A percentile compares a stretch with the other conserved stretches of the same genome.
Conservation (phyloP, 139 green algal species). For the Penium margaritaceum region DNA sequence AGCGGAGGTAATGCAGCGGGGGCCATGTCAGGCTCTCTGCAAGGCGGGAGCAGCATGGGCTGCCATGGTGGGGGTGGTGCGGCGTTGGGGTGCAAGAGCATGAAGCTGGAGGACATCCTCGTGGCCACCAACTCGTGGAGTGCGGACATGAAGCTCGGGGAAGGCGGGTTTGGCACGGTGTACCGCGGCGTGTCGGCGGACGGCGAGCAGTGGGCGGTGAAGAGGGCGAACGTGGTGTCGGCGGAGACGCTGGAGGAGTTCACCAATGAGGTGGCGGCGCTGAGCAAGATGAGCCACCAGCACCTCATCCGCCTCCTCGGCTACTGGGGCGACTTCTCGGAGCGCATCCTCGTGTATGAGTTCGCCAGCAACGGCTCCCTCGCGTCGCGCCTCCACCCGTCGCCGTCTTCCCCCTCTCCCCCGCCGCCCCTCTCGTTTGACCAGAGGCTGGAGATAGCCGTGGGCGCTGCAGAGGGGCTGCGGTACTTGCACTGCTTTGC, state of each 20-base stretch:
- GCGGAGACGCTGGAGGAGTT: not conserved
- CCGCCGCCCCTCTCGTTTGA: too few species aligned
- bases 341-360: conserved; percentile 26
- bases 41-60: too few species aligned
- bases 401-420: too few species aligned
- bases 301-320: conserved; percentile 11
- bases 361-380: conserved; percentile 20
- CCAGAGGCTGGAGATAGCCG: too few species aligned
- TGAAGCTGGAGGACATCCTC: too few species aligned
- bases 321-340: not conserved
- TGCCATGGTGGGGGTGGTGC: too few species aligned
- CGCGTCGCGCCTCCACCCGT: conserved; percentile 2
- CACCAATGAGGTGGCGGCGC: conserved; percentile 1
- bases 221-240: conserved; percentile 1
- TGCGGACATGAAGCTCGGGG: conserved; percentile 9
- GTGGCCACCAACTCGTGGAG: too few species aligned
- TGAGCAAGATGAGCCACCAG: conserved; percentile 3
- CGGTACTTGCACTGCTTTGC: too few species aligned
- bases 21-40: too few species aligned
- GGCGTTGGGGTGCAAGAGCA: too few species aligned
- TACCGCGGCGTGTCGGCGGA: not conserved
- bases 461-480: too few species aligned
- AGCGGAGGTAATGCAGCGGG: not conserved
- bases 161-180: conserved; percentile 16
- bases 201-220: conserved; percentile 19